Evolutionary conservation across 306 rosid genomes (phyloP).

Genomic region (Sphenostylis stenocarpa): DNA sequence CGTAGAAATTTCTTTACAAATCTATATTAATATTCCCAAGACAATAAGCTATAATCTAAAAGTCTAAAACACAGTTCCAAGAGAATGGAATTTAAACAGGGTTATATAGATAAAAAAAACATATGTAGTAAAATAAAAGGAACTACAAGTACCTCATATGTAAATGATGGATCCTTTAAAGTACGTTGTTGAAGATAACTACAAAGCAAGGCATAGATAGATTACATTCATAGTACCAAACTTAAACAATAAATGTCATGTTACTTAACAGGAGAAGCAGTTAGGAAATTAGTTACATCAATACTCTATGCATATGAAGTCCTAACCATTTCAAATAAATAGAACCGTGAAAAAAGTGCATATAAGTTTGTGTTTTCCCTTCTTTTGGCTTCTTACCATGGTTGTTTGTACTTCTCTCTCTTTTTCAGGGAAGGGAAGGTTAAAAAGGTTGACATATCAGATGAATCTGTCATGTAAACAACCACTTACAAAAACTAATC

Average conservation of each 20-base stretch:
- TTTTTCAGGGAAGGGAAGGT: not conserved
- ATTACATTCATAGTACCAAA: constrained; percentile 27
- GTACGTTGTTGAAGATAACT: constrained; percentile 90
- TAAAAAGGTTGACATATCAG: constrained; percentile 22
- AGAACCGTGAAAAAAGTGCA: not conserved
- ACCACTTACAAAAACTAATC: not conserved
- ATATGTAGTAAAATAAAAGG: not conserved
- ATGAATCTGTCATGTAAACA: not conserved
- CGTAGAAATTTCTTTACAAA: not conserved
- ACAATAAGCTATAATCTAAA: constrained; percentile 27
- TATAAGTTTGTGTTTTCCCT: not conserved
- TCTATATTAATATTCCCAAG: not conserved
- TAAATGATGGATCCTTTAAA: constrained; percentile 73
- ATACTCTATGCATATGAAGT: not conserved
- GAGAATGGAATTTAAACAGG: not conserved
- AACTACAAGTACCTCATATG: constrained; percentile 78
- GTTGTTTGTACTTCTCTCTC: not conserved
- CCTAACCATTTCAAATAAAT: constrained; percentile 8
- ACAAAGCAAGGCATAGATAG: constrained; percentile 36
- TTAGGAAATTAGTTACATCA: not conserved
- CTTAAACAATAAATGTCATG: constrained; percentile 21
- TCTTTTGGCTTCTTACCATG: not conserved
- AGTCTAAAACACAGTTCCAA: constrained; percentile 28
- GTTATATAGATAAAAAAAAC: not conserved
- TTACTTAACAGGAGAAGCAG: not conserved